Percentiles rank a stretch among this genome's conserved stretches.
phyloP scores from a whole-genome alignment of 176 grass and related monocot species.

The Cenchrus americanus region DNA sequence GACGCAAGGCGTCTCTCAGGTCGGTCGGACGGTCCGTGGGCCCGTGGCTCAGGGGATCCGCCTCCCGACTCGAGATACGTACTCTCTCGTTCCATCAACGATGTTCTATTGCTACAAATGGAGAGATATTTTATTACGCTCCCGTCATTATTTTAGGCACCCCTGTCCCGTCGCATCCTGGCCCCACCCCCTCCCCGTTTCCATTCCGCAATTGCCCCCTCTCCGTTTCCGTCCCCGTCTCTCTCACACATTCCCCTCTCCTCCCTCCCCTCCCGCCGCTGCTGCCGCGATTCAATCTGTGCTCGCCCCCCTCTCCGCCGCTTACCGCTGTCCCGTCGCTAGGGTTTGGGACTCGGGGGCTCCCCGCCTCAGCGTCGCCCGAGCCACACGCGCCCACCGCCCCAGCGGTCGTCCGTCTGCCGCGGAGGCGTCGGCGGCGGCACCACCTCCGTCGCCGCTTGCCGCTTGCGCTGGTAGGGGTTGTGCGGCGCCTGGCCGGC shows the following conservation, averaged over 20 bases:
- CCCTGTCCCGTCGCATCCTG: background rate
- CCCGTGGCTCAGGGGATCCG: background rate
- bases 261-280: background rate
- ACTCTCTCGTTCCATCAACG: background rate
- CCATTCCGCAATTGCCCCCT: background rate
- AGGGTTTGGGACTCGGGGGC: conserved; percentile 20
- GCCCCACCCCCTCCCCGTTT: background rate
- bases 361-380: background rate
- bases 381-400: background rate
- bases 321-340: background rate
- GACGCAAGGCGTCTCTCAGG: background rate
- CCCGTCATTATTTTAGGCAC: background rate
- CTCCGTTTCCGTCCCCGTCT: background rate
- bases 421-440: conserved; percentile 1
- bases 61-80: background rate
- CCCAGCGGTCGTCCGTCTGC: background rate
- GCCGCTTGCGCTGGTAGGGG: background rate
- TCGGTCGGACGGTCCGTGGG: background rate
- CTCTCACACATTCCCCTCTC: background rate
- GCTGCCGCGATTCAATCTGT: conserved; percentile 30
- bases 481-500: background rate
- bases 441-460: background rate
- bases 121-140: background rate
- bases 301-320: background rate
- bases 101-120: background rate